Conservation (phyloP, 2,329 filamentous ascomycete species). For the Colletotrichum graminicola region DNA sequence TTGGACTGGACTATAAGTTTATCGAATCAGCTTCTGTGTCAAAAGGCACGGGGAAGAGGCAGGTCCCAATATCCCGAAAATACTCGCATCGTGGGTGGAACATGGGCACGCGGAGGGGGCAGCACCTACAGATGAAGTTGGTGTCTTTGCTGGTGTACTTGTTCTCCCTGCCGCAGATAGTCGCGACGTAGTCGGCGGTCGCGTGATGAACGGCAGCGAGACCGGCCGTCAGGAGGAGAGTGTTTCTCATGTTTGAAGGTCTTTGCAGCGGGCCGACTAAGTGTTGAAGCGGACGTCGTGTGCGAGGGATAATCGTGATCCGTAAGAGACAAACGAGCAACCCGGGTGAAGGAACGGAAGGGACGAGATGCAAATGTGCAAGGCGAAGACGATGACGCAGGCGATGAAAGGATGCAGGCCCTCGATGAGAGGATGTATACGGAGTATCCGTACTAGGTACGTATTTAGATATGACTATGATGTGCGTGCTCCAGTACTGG, state of each 20-base stretch:
- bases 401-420: not conserved
- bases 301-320: not conserved
- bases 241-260: constrained; percentile 35
- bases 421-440: not conserved
- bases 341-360: not conserved
- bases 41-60: not conserved
- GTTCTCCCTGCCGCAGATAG: constrained; percentile 46
- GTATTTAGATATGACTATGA: too few relatives aligned
- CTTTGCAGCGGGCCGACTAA: not conserved
- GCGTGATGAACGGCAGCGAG: constrained; percentile 34
- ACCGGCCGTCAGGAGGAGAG: constrained; percentile 30
- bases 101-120: not conserved
- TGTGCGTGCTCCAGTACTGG: too few relatives aligned
- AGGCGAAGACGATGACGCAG: not conserved
- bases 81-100: not conserved
- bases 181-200: constrained; percentile 46
- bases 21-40: constrained; percentile 13
- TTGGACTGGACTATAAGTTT: constrained; percentile 47
- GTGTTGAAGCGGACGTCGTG: not conserved
- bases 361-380: not conserved
- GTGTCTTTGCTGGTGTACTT: constrained; percentile 46
- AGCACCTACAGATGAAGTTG: constrained; percentile 46
- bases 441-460: too few relatives aligned
- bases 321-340: not conserved
- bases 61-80: not conserved